These are phyloP conservation scores for Sarocladium oryzae DNA, from an alignment of 2,329 filamentous ascomycete genomes.

Conservation along the genomic window DNA sequence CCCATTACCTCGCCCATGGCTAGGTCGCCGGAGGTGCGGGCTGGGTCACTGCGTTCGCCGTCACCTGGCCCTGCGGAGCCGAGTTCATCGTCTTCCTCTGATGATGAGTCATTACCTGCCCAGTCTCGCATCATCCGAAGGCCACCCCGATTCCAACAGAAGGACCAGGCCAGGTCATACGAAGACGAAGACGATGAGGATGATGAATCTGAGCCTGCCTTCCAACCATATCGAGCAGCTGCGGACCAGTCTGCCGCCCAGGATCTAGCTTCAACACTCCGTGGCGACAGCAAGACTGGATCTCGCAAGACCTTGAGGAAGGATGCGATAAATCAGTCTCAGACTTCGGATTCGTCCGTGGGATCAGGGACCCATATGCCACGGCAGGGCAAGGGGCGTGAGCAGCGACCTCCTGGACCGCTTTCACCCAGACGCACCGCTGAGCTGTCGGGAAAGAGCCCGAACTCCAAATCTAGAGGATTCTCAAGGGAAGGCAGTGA, in stretches of 20 bases:
- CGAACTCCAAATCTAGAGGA: slow-evolving; percentile 35
- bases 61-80: slow-evolving; percentile 32
- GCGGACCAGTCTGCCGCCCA: slow-evolving; percentile 29
- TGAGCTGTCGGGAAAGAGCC: slow-evolving; percentile 51
- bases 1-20: slow-evolving; percentile 24
- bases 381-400: slow-evolving; percentile 23
- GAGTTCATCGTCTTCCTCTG: slow-evolving; percentile 35
- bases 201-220: slow-evolving; percentile 50
- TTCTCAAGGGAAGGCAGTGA: slow-evolving; percentile 59
- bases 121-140: slow-evolving; percentile 55
- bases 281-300: slow-evolving; percentile 34
- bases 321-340: slow-evolving; percentile 36
- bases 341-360: slow-evolving; percentile 58
- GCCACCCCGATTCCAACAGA: slow-evolving; percentile 44
- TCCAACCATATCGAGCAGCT: slow-evolving; percentile 39
- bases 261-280: slow-evolving; percentile 47
- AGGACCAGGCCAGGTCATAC: slow-evolving; percentile 29
- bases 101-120: slow-evolving; percentile 44
- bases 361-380: slow-evolving; percentile 41
- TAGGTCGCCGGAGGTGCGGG: slow-evolving; percentile 14
- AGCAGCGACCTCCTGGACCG: slow-evolving; percentile 34
- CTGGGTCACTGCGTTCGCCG: slow-evolving; percentile 17
- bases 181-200: slow-evolving; percentile 44
- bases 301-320: slow-evolving; percentile 10
- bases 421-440: slow-evolving; percentile 53